Percentiles rank a stretch among this genome's conserved stretches.
Evolutionary conservation across 2,329 filamentous ascomycete species (phyloP).

Genomic region (Xylariaceae sp.): DNA sequence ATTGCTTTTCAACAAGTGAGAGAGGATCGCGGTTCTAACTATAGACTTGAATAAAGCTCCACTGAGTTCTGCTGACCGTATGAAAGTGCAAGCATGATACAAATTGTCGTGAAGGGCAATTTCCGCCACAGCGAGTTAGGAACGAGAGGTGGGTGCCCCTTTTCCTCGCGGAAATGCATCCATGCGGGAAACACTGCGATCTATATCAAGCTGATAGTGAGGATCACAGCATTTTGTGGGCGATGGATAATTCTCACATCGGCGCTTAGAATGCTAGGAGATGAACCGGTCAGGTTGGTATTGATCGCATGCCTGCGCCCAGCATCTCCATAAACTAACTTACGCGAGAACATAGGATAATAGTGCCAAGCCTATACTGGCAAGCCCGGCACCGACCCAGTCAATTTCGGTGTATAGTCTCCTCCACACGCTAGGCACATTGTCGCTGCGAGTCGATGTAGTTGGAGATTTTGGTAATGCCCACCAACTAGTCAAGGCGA

Average conservation of each 20-base stretch:
- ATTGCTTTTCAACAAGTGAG: background rate
- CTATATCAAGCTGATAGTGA: background rate
- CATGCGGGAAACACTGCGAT: slow-evolving; percentile 40
- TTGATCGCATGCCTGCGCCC: too few relatives aligned
- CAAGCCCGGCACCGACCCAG: slow-evolving; percentile 3
- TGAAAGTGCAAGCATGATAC: slow-evolving; percentile 41
- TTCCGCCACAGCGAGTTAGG: slow-evolving; percentile 57
- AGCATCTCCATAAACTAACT: too few relatives aligned
- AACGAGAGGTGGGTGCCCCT: slow-evolving; percentile 41
- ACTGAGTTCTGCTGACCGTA: slow-evolving; percentile 42
- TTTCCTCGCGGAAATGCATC: slow-evolving; percentile 21
- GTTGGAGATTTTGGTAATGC: background rate
- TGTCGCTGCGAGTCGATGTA: background rate
- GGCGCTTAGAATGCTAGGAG: background rate
- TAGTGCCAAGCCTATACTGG: slow-evolving; percentile 3
- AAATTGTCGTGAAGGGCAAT: slow-evolving; percentile 47
- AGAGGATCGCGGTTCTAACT: slow-evolving; percentile 26
- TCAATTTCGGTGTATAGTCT: slow-evolving; percentile 3
- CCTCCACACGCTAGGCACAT: background rate
- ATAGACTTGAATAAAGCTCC: slow-evolving; percentile 40
- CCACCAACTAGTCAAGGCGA: slow-evolving; percentile 1
- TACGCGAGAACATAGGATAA: slow-evolving; percentile 6
- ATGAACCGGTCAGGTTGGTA: background rate
- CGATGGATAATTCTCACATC: background rate
- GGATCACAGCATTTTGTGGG: background rate